Evolutionary conservation across 163 green algal species (phyloP).

Genomic region (Trebouxia gelatinosa): DNA sequence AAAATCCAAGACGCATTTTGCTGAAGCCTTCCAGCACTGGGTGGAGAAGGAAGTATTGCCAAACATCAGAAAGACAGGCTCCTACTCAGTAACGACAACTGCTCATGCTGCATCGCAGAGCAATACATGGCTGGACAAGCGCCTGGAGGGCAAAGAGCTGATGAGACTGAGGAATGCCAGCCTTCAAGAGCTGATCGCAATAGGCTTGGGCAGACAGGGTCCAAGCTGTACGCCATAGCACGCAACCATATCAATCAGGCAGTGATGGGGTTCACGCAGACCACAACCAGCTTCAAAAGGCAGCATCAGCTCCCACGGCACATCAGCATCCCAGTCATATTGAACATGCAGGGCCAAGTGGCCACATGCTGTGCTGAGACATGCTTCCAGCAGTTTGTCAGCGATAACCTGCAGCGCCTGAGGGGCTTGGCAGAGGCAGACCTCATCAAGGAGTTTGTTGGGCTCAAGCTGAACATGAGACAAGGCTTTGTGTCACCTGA

Average conservation of each 20-base stretch:
- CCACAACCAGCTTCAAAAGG: background rate
- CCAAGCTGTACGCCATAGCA: background rate
- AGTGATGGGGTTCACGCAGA: background rate
- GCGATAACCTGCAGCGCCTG: background rate
- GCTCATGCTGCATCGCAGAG: background rate
- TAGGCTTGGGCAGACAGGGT: background rate
- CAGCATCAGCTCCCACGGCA: background rate
- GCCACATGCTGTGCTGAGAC: background rate
- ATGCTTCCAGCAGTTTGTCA: background rate
- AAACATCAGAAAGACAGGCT: constrained; percentile 12
- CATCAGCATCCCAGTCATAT: background rate
- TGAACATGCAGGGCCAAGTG: background rate
- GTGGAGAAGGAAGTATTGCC: constrained; percentile 4
- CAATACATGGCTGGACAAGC: background rate
- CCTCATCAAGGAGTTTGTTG: background rate
- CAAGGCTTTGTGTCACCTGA: background rate
- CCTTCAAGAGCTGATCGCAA: constrained; percentile 3
- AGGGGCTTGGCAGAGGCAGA: too few relatives aligned
- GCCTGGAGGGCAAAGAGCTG: background rate
- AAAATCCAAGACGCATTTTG: background rate
- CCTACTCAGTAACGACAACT: background rate
- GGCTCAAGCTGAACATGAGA: too few relatives aligned
- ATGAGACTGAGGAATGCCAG: constrained; percentile 6
- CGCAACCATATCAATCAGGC: background rate
- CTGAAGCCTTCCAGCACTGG: background rate